phyloP scores from a whole-genome alignment of 768 basidiomycete species.

The Hypholoma sublateritium region DNA sequence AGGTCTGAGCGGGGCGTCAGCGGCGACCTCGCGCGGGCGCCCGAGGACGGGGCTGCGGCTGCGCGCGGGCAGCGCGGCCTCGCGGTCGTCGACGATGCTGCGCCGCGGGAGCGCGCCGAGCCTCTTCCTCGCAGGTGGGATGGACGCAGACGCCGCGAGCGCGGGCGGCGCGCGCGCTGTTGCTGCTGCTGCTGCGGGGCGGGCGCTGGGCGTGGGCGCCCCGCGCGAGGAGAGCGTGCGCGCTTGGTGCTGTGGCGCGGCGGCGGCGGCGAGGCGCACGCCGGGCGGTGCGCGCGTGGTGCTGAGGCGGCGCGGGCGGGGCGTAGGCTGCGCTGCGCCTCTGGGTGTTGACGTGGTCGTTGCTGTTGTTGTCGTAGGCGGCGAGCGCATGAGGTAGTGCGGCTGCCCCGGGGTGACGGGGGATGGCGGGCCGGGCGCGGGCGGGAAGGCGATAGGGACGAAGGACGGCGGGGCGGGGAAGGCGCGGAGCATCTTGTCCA shows the following conservation, averaged over 20 bases:
- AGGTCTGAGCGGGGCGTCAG: background rate
- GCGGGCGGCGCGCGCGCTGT: background rate
- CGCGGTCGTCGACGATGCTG: conserved; percentile 8
- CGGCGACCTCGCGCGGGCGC: background rate
- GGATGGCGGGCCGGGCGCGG: background rate
- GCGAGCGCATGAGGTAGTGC: background rate
- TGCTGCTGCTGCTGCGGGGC: background rate
- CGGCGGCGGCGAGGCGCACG: no score
- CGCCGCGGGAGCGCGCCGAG: background rate
- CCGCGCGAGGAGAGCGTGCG: no score
- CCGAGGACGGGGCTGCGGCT: background rate
- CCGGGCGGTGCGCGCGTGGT: no score
- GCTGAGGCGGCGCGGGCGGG: no score
- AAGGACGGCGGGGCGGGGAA: background rate
- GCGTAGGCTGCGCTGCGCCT: no score
- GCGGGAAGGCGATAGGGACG: background rate
- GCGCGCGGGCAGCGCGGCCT: background rate
- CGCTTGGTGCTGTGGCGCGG: no score
- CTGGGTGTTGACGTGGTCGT: background rate
- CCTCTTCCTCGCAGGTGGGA: background rate
- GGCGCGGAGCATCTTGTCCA: background rate
- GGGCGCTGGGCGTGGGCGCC: background rate
- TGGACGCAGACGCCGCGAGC: background rate
- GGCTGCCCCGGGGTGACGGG: background rate
- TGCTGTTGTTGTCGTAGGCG: background rate